phyloP scores from a whole-genome alignment of 2,329 filamentous ascomycete species.

The Aspergillus brasiliensis region DNA sequence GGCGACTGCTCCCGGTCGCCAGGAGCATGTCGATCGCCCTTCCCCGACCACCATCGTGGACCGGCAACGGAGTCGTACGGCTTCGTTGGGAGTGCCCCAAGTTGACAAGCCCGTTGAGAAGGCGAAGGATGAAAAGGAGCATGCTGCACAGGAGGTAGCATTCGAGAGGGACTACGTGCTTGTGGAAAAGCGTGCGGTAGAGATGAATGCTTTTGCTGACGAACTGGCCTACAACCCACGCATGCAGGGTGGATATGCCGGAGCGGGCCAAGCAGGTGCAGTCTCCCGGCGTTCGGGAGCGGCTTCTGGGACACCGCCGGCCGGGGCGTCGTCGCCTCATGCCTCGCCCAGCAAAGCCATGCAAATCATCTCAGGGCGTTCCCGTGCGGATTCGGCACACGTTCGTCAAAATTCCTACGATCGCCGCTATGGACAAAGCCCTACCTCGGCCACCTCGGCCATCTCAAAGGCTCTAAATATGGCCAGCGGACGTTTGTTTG shows the following conservation, averaged over 20 bases:
- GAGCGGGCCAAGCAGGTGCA: slow-evolving; percentile 60
- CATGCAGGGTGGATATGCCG: slow-evolving; percentile 53
- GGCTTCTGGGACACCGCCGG: slow-evolving; percentile 71
- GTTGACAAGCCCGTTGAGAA: slow-evolving; percentile 38
- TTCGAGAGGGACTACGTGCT: slow-evolving; percentile 94
- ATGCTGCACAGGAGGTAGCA: slow-evolving; percentile 80
- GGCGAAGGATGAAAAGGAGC: slow-evolving; percentile 54
- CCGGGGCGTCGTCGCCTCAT: slow-evolving; percentile 69
- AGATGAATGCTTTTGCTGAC: slow-evolving; percentile 96
- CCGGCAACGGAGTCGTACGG: slow-evolving; percentile 61
- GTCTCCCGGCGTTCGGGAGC: slow-evolving; percentile 72
- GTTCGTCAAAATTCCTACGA: slow-evolving; percentile 80
- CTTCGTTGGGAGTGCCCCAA: slow-evolving; percentile 50
- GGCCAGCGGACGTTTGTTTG: slow-evolving; percentile 68
- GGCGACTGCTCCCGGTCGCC: slow-evolving; percentile 44
- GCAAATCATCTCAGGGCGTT: slow-evolving; percentile 70
- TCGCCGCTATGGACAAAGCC: slow-evolving; percentile 70
- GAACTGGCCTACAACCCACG: slow-evolving; percentile 84
- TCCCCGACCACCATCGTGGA: slow-evolving; percentile 53
- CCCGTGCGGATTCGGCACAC: slow-evolving; percentile 62
- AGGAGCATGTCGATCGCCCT: slow-evolving; percentile 39
- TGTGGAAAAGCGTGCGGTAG: slow-evolving; percentile 91
- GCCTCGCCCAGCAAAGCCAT: slow-evolving; percentile 70
- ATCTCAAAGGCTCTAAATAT: slow-evolving; percentile 95
- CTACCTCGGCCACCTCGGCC: slow-evolving; percentile 81